Base-by-base conservation (phyloP, 768 basidiomycete species). In the Podaxis rugospora region DNA sequence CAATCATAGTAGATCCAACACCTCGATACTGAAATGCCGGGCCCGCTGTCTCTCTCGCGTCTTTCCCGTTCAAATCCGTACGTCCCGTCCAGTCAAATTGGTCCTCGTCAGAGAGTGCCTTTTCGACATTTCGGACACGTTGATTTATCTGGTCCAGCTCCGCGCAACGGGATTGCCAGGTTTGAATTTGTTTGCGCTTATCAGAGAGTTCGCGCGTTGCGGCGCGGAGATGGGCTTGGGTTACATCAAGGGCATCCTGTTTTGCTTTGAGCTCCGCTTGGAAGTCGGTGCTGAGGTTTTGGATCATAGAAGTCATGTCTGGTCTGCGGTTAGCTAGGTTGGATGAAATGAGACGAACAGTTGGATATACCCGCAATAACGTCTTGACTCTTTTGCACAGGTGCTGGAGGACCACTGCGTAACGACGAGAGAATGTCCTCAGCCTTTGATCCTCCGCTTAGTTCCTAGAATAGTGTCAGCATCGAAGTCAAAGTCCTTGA, bases 151-250 rank as follows among this genome's bases (percentile, higher is more conserved):
- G 86, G 65, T 97, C 95, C 10, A 94, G 80, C 71, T 94, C 90
- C 7, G 79, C 82, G 62, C 90, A 88, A 39, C 84, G 82, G 0
- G 74, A 69, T 71, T 94, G 90, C 86, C 91, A 91, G 4, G 77
- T 66, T 64, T 88, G 84, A 39, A 96, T 87, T 66, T 93, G 89
- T 67, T 88, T 89, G 49, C 97, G 88, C 70, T 94, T 92, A 66
- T 95, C 92, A 0, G 94, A 88, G 21, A 99, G 85, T 66, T 93
- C 89, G 57, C 91, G 88, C 2, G 96, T 98, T 1, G 94, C 91
- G 11, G 89, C 88, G 27, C 91, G 89, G 10, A 99, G 84, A 65
- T 95, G 89, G 3, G 85, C 86, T 71, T 93, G 92, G 10, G 89
- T 93, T 16, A 89, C 84, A 62, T 93, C 92, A n/a, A 98, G 83